A percentile compares a stretch with the other conserved stretches of the same genome.
Conservation (phyloP, 306 rosid genomes). For the Ochetophila trinervis region DNA sequence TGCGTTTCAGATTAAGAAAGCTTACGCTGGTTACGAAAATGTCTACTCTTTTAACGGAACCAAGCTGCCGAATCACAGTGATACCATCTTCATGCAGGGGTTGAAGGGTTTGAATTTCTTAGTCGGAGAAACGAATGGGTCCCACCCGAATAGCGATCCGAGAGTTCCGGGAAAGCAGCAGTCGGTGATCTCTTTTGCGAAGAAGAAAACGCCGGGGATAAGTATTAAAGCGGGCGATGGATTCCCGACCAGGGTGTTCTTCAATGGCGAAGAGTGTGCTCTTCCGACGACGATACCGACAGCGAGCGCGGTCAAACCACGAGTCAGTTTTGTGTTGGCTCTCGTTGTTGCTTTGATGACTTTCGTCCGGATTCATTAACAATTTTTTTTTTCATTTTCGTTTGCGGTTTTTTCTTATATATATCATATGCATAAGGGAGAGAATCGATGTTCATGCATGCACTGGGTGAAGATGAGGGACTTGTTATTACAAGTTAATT, state of each 20-base stretch:
- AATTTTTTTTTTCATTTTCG: too few species aligned
- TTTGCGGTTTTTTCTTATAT: too few species aligned
- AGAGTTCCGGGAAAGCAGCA: slow-evolving; percentile 86
- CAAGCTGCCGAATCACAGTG: slow-evolving; percentile 31
- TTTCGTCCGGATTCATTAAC: too few species aligned
- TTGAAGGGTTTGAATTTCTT: slow-evolving; percentile 54
- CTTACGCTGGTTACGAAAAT: slow-evolving; percentile 41
- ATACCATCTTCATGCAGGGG: slow-evolving; percentile 63
- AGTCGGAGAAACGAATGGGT: slow-evolving; percentile 53
- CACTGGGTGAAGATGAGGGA: too few species aligned
- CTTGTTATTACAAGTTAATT: too few species aligned
- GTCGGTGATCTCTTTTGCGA: slow-evolving; percentile 59
- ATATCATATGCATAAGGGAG: too few species aligned
- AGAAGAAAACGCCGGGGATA: slow-evolving; percentile 38
- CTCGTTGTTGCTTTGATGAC: slow-evolving; percentile 33
- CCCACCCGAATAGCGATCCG: slow-evolving; percentile 26
- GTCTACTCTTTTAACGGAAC: slow-evolving; percentile 85
- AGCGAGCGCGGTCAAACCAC: slow-evolving; percentile 22
- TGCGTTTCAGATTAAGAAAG: slow-evolving; percentile 44
- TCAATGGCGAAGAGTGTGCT: slow-evolving; percentile 80
- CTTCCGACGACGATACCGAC: slow-evolving; percentile 53
- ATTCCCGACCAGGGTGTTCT: slow-evolving; percentile 65
- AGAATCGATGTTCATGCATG: too few species aligned
- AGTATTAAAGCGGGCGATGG: slow-evolving; percentile 48
- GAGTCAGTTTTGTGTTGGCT: slow-evolving; percentile 19